Evolutionary conservation across 192 early-diverging fungal genomes (phyloP), one percentile per base, ranked within the genome.

Genomic region (Lobosporangium transversale): DNA sequence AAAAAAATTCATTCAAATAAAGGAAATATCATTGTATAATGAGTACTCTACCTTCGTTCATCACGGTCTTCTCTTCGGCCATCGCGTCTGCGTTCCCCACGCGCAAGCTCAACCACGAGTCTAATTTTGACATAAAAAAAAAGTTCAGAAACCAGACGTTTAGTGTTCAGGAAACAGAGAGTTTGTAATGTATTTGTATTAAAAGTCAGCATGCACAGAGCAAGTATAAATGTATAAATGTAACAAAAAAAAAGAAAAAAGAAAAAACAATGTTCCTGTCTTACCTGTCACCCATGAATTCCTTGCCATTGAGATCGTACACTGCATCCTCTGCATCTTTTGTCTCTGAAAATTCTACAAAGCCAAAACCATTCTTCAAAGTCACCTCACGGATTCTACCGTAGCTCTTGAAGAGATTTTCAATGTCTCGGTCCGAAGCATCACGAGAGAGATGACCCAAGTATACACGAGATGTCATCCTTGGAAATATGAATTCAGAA

Each of bases 321-420:
- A 98, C 91, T 17, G 90, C 94, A 81, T 97, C 94, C 49, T 91
- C 85, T 47, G 95, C 95, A 82, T 98, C 95, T 49, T 90, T 84
- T 15, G 80, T 69, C 58, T 94, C 87, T 49, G 88, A 84, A 66
- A 94, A 96, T 82, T 98, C 97, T 33, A 98, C 93, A 85, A 98
- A 98, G 24, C 93, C 94, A 84, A 95, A 96, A 18, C 96, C 94
- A 27, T 85, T 84, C 68, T 92, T 86, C 58, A 94, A 61, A 55
- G 90, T 91, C 43, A 95, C 88, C 69, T 95, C 93, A 64, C 84
- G 82, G 66, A 95, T 89, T 27, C 84, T 80, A 0, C 95, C 94
- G 63, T 92, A 94, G 43, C 85, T 87, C 64, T 86, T 88, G 70
- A 92, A 91, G 47, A 94, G 85, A 48, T 83, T 78, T 80, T 94